Conservation (phyloP, 2,329 filamentous ascomycete species). For the Diaporthe citri region DNA sequence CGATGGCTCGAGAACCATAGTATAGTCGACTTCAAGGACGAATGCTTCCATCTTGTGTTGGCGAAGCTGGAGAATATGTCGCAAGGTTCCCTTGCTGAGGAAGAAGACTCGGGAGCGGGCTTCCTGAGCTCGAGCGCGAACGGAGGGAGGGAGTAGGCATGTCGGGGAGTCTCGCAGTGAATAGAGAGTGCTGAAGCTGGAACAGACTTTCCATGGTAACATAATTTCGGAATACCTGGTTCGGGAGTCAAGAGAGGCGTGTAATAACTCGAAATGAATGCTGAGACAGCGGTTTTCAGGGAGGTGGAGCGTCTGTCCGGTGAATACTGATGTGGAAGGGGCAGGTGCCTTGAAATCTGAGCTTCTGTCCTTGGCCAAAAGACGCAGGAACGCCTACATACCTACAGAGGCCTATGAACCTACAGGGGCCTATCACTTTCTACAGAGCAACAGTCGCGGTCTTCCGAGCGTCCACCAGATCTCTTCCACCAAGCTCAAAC, state of each 20-base stretch:
- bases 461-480: not conserved
- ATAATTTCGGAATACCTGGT: accelerated
- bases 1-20: not conserved
- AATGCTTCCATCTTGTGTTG: not conserved
- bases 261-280: not conserved
- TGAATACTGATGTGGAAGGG: not conserved
- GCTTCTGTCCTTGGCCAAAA: not conserved
- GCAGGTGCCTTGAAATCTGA: not conserved
- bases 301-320: not conserved
- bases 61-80: not conserved
- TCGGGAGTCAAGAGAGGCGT: not conserved
- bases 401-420: not conserved
- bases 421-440: not conserved
- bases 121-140: not conserved
- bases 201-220: no score
- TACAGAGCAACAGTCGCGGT: not conserved
- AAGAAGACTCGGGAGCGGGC: not conserved
- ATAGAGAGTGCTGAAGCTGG: not conserved
- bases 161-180: no score
- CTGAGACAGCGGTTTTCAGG: not conserved
- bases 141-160: not conserved
- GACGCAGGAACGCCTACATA: not conserved
- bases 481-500: not conserved
- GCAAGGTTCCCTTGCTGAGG: not conserved
- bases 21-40: accelerated